Evolutionary conservation across 129 eudicot species (phyloP).

Genomic region (Escallonia rubra): DNA sequence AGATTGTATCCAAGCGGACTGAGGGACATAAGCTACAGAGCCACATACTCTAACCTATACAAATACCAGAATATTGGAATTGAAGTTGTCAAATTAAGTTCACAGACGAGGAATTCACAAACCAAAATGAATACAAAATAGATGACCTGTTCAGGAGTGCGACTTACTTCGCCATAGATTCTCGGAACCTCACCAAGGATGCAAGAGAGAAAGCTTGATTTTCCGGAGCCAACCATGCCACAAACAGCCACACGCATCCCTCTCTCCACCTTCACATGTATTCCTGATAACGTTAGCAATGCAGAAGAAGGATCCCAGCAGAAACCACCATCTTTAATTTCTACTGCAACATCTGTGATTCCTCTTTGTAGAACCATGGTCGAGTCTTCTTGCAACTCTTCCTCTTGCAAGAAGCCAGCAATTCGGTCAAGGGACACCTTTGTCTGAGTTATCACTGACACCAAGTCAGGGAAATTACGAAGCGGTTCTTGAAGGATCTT

Average conservation of each 20-base stretch:
- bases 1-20: constrained; percentile 96
- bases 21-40: constrained; percentile 90
- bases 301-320: constrained; percentile 70
- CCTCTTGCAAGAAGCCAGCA: constrained; percentile 55
- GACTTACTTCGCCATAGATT: constrained; percentile 79
- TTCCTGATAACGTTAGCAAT: constrained; percentile 54
- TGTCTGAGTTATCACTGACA: constrained; percentile 90
- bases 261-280: constrained; percentile 52
- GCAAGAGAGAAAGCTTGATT: constrained; percentile 85
- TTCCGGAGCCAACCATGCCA: constrained; percentile 91
- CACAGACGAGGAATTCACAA: not conserved
- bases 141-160: not conserved
- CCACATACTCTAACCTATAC: constrained; percentile 80
- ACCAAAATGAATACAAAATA: not conserved
- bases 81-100: not conserved
- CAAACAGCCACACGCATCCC: constrained; percentile 93
- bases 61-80: not conserved
- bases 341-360: constrained; percentile 58
- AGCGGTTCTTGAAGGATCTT: constrained; percentile 91
- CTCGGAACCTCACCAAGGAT: constrained; percentile 97
- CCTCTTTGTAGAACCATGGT: constrained; percentile 51
- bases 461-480: constrained; percentile 82
- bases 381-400: constrained; percentile 73
- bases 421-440: constrained; percentile 90
- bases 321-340: constrained; percentile 66